phyloP scores from a whole-genome alignment of 169 alveolate genomes.

The Theileria annulata region DNA sequence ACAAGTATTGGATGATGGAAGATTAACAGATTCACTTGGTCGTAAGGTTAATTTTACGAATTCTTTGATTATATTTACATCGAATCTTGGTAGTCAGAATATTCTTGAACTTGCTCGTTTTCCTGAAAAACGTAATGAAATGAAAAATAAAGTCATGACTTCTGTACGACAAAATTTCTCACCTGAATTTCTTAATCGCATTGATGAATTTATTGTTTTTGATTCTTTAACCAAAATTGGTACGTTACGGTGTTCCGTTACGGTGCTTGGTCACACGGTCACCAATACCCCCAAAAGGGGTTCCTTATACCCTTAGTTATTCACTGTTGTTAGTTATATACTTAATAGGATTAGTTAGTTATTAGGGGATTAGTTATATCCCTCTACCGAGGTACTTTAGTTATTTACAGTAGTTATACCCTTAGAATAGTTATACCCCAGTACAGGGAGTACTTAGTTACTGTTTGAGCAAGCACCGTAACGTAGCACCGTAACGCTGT shows the following conservation, averaged over 20 bases:
- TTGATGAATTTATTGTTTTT: slow-evolving; percentile 85
- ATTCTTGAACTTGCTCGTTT: slow-evolving; percentile 80
- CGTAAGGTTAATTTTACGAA: slow-evolving; percentile 86
- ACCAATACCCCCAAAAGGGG: too few relatives aligned
- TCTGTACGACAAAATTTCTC: slow-evolving; percentile 76
- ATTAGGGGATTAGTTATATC: too few relatives aligned
- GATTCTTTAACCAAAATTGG: slow-evolving; percentile 71
- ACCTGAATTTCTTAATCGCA: slow-evolving; percentile 87
- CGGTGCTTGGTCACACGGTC: not conserved
- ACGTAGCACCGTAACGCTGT: too few relatives aligned
- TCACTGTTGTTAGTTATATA: too few relatives aligned
- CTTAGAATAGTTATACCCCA: not conserved
- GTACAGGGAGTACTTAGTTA: not conserved
- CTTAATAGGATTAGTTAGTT: too few relatives aligned
- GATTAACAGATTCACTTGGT: slow-evolving; percentile 86
- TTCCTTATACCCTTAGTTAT: not conserved
- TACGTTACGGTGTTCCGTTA: not conserved
- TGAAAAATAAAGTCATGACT: slow-evolving; percentile 76
- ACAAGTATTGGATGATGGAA: slow-evolving; percentile 88
- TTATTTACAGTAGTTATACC: not conserved
- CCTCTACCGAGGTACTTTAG: too few relatives aligned
- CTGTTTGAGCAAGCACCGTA: too few relatives aligned
- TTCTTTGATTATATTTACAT: slow-evolving; percentile 81
- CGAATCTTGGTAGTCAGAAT: slow-evolving; percentile 84
- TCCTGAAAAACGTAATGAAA: slow-evolving; percentile 74